These are phyloP conservation scores for Aurantiochytrium sp. DNA, from an alignment of 108 stramenopile genomes.

Conservation along the genomic window DNA sequence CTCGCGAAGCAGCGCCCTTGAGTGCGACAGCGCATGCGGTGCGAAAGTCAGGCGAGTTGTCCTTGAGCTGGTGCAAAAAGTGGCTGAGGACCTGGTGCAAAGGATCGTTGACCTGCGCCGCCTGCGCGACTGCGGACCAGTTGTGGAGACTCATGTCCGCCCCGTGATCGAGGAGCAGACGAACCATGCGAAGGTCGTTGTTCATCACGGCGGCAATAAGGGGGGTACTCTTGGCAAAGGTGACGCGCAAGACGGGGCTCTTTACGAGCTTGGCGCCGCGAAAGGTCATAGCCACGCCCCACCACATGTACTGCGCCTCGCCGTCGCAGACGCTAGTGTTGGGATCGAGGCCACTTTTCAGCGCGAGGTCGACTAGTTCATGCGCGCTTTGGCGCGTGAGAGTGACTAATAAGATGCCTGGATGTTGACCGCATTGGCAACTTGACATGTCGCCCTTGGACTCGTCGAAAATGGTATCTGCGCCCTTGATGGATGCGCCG, in stretches of 20 bases:
- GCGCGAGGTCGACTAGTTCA: neutral
- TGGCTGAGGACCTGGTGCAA: neutral
- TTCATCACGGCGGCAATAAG: neutral
- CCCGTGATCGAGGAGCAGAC: neutral
- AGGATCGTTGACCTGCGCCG: neutral
- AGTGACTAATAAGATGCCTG: neutral
- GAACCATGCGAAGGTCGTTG: neutral
- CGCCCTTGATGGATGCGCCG: neutral
- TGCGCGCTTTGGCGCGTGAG: neutral
- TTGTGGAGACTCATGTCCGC: neutral
- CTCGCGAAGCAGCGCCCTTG: neutral
- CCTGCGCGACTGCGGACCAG: neutral
- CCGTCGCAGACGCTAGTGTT: neutral
- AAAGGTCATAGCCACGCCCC: neutral
- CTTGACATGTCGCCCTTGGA: neutral
- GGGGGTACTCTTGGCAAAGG: neutral
- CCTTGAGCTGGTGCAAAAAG: neutral
- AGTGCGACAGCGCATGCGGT: neutral
- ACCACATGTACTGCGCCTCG: neutral
- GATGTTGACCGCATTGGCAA: neutral
- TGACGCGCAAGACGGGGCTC: neutral
- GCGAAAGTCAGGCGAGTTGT: neutral
- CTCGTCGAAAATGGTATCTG: neutral
- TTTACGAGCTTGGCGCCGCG: neutral
- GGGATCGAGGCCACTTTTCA: neutral